Evolutionary conservation across 129 eudicot genomes (phyloP), one percentile per base, ranked within the genome.

Genomic region (Arctium minus): DNA sequence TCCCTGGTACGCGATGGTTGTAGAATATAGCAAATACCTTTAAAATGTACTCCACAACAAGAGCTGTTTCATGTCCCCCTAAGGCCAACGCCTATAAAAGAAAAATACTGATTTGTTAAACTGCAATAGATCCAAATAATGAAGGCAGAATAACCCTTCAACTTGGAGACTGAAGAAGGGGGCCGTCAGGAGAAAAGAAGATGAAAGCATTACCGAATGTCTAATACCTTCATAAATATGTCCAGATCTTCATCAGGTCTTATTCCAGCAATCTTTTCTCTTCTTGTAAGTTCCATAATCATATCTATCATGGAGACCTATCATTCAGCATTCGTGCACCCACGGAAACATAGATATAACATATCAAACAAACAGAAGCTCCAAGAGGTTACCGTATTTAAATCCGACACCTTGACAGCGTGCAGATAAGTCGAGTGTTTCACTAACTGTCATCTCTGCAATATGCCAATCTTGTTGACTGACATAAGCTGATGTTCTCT

Each of bases 211-310:
- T 12, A 44, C 42, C 6, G 6, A 88, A 68, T 76, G 72, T 69
- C 39, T 56, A 4, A 46, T 82, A 96, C 99, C 96, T 96, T 96
- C 94, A 96, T 89, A 85, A 96, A 93, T 70, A 96, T 89, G 77
- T 96, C 99, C 69, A 96, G 96, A 92, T 96, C 99, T 87, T 96
- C 99, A 84, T 96, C 98, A n/a, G 99, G 97, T 82, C 92, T 90
- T 38, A 87, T 84, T 84, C 93, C 93, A 68, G 97, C 88, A 42
- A 86, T 76, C 84, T 96, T 96, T 81, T 96, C 99, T 83, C 99
- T 90, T 84, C 99, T 88, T 53, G 96, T 75, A 82, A 96, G 98
- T 84, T 96, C 99, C 86, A 88, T 73, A 84, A 96, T 98, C 98
- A 96, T 96, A 89, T 96, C 99, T 96, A 90, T 79, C n/a, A 44